A percentile compares a stretch with the other conserved stretches of the same genome.
phyloP scores from a whole-genome alignment of 1,284 basidiomycete genomes.

The Papiliotrema flavescens region DNA sequence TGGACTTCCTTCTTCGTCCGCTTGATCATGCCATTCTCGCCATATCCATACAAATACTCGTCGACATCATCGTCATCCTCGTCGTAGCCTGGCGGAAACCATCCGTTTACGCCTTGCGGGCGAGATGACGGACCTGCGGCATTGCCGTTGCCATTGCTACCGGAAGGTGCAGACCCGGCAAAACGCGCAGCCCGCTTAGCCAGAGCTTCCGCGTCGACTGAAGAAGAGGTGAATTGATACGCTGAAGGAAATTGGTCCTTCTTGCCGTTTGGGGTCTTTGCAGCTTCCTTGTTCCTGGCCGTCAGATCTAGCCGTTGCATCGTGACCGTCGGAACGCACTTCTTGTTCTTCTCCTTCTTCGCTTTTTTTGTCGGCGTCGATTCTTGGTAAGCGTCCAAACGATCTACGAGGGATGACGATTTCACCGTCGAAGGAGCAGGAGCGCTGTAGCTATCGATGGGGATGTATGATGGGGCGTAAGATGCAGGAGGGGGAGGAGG shows the following conservation, averaged over 20 bases:
- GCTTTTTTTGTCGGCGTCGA: slow-evolving; percentile 1
- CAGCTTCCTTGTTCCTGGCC: too few relatives aligned
- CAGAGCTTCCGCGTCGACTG: slow-evolving; percentile 35
- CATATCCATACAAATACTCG: slow-evolving; percentile 26
- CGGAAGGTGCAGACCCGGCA: slow-evolving; percentile 12
- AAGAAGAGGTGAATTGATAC: too few relatives aligned
- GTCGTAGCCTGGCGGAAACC: slow-evolving; percentile 26
- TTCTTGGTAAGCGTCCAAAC: not conserved
- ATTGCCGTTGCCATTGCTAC: too few relatives aligned
- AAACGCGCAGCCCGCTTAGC: slow-evolving; percentile 40
- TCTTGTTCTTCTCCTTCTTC: slow-evolving; percentile 41
- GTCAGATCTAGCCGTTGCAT: too few relatives aligned
- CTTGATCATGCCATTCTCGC: too few relatives aligned
- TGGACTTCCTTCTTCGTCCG: too few relatives aligned
- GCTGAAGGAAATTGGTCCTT: too few relatives aligned
- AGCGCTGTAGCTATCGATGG: slow-evolving; percentile 3
- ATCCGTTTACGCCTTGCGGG: slow-evolving; percentile 11
- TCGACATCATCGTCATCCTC: slow-evolving; percentile 12
- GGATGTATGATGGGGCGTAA: slow-evolving; percentile 2
- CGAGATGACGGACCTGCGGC: not conserved
- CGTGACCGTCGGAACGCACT: slow-evolving; percentile 16
- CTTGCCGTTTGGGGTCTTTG: too few relatives aligned
- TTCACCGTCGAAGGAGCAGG: too few relatives aligned
- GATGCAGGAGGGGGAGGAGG: too few relatives aligned
- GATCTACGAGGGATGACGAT: too few relatives aligned